Evolutionary conservation across 495 filamentous ascomycete genomes (phyloP).

Genomic region (Opeltia flavorubescens): DNA sequence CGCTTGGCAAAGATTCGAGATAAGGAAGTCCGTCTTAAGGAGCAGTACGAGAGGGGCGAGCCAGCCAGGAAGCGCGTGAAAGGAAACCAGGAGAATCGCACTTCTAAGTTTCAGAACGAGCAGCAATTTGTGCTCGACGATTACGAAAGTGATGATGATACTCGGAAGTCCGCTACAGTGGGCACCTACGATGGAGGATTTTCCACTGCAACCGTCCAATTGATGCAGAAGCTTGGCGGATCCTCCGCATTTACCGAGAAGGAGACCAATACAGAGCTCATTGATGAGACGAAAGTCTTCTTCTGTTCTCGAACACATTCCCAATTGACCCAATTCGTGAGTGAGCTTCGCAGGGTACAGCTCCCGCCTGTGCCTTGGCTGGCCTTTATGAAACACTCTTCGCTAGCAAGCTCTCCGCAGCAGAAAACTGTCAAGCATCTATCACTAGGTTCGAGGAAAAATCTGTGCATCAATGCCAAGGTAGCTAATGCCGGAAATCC

Average conservation of each 20-base stretch:
- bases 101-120: constrained; percentile 40
- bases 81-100: constrained; percentile 17
- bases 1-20: constrained; percentile 52
- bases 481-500: constrained; percentile 57
- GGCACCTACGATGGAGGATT: constrained; percentile 21
- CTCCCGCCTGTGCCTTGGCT: constrained; percentile 45
- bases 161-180: constrained; percentile 6
- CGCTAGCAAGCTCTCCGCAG: constrained; percentile 17
- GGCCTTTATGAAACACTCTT: constrained; percentile 23
- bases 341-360: constrained; percentile 68
- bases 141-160: constrained; percentile 58
- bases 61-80: constrained; percentile 36
- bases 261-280: constrained; percentile 35
- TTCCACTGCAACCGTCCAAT: constrained; percentile 46
- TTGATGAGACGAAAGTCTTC: constrained; percentile 63
- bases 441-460: constrained; percentile 78
- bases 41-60: constrained; percentile 29
- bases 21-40: constrained; percentile 51
- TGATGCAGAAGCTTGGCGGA: constrained; percentile 42
- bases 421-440: constrained; percentile 67
- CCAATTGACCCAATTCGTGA: constrained; percentile 85
- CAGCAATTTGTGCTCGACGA: constrained; percentile 64
- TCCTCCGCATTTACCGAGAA: constrained; percentile 22
- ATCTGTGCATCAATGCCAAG: constrained; percentile 80
- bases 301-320: constrained; percentile 95